phyloP scores from a whole-genome alignment of 2,329 filamentous ascomycete genomes.

The Hypoxylon sp. region DNA sequence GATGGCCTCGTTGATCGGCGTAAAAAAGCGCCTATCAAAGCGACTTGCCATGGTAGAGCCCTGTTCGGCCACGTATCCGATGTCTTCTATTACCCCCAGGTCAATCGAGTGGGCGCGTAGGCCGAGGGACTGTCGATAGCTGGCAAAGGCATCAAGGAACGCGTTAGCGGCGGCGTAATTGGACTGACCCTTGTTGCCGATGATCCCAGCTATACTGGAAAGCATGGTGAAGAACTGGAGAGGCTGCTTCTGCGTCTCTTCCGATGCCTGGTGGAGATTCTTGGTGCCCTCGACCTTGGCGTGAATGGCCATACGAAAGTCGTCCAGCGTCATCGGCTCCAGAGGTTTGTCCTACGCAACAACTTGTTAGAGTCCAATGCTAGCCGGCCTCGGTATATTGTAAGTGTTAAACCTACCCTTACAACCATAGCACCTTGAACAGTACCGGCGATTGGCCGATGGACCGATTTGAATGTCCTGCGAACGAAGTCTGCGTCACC shows the following conservation, averaged over 20 bases:
- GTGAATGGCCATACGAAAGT: slow-evolving; percentile 42
- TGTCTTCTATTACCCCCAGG: slow-evolving; percentile 49
- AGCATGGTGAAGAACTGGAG: slow-evolving; percentile 51
- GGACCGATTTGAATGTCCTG: slow-evolving; percentile 7
- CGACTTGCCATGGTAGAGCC: background rate
- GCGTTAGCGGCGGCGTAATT: slow-evolving; percentile 54
- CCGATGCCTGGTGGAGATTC: slow-evolving; percentile 47
- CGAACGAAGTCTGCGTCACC: slow-evolving; percentile 20
- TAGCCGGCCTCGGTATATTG: no score
- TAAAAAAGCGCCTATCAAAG: slow-evolving; percentile 29
- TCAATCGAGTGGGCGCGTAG: slow-evolving; percentile 49
- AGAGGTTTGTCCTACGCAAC: slow-evolving; percentile 37
- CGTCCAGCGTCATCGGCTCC: slow-evolving; percentile 44
- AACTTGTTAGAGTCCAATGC: no score
- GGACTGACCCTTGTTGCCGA: slow-evolving; percentile 49
- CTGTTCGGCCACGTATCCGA: slow-evolving; percentile 44
- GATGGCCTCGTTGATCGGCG: slow-evolving; percentile 33
- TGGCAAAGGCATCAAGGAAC: slow-evolving; percentile 51
- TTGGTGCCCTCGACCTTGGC: slow-evolving; percentile 50
- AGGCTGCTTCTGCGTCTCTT: background rate
- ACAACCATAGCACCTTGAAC: slow-evolving; percentile 47
- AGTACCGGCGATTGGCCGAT: slow-evolving; percentile 33
- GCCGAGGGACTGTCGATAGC: slow-evolving; percentile 46
- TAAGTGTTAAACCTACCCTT: slow-evolving; percentile 14
- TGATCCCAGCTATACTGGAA: slow-evolving; percentile 46